Base-by-base conservation (phyloP, 2,329 filamentous ascomycete species). In the Pseudocercospora ulei region DNA sequence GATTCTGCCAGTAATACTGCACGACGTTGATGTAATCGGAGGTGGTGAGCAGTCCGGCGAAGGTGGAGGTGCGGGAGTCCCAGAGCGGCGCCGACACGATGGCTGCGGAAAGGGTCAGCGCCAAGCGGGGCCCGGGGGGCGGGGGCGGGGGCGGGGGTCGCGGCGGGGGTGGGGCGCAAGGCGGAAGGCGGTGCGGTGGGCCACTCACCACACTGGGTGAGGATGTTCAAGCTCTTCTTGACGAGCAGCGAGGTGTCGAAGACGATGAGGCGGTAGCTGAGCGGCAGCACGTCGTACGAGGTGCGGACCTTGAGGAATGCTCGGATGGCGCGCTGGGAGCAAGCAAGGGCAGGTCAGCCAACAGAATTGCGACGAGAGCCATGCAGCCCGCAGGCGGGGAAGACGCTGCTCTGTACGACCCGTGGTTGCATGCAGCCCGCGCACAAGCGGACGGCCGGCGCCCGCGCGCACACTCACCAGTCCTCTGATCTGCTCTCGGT, bases 21-120 rank as follows among this genome's bases (percentile, higher is more conserved):
- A 98, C 93, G 41, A 98, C 81, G 58, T 98, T 98, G 66, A 98
- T 92, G 62, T 90, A 98, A 65, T 98, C 90, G 45, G 86, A 93
- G 47, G 86, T 90, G 17, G 90, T 98, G 50, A 98, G 72, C 33
- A 98, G 75, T 24, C 90, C 90, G 25, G 88, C 90, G 63, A 96
- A 98, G 22, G 82, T 85, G 16, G 87, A 93, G 3, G 80, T 83
- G 50, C 82, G 80, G 16, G 88, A 95, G 63, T 98, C 87, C 90
- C 90, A 98, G 49, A 98, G 69, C 35, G 90, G 90, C 36, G 90
- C 90, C 18, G 90, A 98, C 39, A 98, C 90, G 60, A 98, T 98
- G 57, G 84, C 88, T 96, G 40, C 6, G 25, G 25, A 22, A 38
- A 17, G 26, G 43, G 50, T 39, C n/a, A n/a, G n/a, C n/a, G n/a